Percentiles rank a stretch among this genome's conserved stretches.
Evolutionary conservation across 139 green algal species (phyloP).

Genomic region (Chlamydomonas schloesseri): DNA sequence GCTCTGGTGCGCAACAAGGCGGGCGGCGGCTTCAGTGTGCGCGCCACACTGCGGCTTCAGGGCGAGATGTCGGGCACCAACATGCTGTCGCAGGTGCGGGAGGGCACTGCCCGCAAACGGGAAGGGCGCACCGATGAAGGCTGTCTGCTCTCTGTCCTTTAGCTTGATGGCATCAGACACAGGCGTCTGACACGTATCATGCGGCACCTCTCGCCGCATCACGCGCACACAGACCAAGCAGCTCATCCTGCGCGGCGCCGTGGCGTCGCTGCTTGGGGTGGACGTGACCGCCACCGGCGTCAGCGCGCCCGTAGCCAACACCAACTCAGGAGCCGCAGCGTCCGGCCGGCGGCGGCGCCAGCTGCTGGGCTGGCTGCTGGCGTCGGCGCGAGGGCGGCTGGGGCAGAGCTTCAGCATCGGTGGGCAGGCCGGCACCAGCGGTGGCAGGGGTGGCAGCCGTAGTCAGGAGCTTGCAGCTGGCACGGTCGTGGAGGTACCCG

Average conservation of each 20-base stretch:
- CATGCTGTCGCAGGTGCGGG: constrained; percentile 3
- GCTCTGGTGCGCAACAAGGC: constrained; percentile 15
- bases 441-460: too few species aligned
- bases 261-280: constrained; percentile 35
- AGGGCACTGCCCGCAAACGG: too few species aligned
- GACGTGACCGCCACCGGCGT: constrained; percentile 3
- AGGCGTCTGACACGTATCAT: too few species aligned
- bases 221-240: constrained; percentile 49
- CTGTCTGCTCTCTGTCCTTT: too few species aligned
- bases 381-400: too few species aligned
- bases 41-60: not conserved
- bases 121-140: too few species aligned
- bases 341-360: not conserved
- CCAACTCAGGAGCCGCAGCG: not conserved
- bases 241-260: constrained; percentile 41
- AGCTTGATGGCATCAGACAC: too few species aligned
- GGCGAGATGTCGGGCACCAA: not conserved
- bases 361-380: not conserved
- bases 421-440: too few species aligned
- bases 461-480: too few species aligned
- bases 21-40: not conserved
- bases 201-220: too few species aligned
- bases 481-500: too few species aligned
- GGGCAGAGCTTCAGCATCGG: not conserved
- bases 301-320: not conserved